Base-by-base conservation (phyloP, 1,284 basidiomycete species). In the Thecaphora thlaspeos region DNA sequence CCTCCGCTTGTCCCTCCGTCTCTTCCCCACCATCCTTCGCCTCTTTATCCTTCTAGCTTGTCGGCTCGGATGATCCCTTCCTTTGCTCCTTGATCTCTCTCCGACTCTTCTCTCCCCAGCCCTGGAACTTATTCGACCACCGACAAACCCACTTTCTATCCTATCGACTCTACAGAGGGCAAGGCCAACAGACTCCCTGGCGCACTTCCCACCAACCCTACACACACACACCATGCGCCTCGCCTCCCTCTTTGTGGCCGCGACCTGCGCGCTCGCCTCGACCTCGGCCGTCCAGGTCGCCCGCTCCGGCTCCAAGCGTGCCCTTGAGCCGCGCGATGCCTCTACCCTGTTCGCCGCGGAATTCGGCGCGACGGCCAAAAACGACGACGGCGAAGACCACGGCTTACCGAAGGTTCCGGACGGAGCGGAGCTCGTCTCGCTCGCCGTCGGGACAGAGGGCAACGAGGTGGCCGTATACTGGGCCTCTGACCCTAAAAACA, bases 401-500 rank as follows among this genome's bases (percentile, higher is more conserved):
- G 45, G 45, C 10, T 26, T 26, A 0, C 59, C 64, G 10, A 43
- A 42, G 4, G 56, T 59, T 1, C 75, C 75, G 8, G 42, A 56
- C 1, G 73, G 73, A 11, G 44, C 72, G 3, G 37, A 42, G 1
- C 47, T 74, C 12, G 61, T 57, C 24, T 47, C 54, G 4, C 39
- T 76, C 22, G 15, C 41, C 21, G 66, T 76, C 15, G 67, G 62
- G 17, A 21, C n/a, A 8, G 8, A 39, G 0, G 46, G 48, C 12
- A 44, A 70, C 30, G 18, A 57, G 12, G 48, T 75, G 10, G 63
- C 68, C 0, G 55, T 49, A 2, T 76, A 71, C 55, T 74, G 68
- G 68, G 59, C 65, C 11, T 40, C 41, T 2, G 24, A 37, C 1
- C 57, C 62, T 2, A 37, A 58, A 17, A 60, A 73, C 44, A 2